These are phyloP conservation scores for Candida sakaeoensis DNA, from an alignment of 805 yeast species.

Conservation along the genomic window DNA sequence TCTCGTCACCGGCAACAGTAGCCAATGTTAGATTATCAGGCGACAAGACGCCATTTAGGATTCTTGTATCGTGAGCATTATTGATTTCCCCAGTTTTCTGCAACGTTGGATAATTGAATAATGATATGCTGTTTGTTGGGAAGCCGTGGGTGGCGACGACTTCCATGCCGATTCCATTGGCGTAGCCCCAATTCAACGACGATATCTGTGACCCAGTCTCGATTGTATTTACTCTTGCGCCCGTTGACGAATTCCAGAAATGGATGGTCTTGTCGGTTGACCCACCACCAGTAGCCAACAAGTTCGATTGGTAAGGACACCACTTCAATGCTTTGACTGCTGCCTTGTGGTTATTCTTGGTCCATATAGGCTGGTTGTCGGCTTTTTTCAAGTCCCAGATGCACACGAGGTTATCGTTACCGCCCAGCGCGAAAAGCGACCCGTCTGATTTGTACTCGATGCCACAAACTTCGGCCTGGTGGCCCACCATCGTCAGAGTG, in stretches of 20 bases:
- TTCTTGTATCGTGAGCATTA: conserved; percentile 87
- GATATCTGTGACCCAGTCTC: conserved; percentile 94
- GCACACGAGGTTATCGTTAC: conserved; percentile 89
- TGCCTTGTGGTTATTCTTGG: conserved; percentile 79
- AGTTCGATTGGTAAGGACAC: conserved; percentile 82
- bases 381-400: conserved; percentile 83
- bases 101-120: conserved; percentile 82
- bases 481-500: conserved; percentile 52
- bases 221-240: conserved; percentile 78
- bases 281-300: conserved; percentile 97
- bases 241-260: conserved; percentile 94
- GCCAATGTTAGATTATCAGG: conserved; percentile 91
- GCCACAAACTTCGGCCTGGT: conserved; percentile 90
- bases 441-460: conserved; percentile 84
- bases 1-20: conserved; percentile 95
- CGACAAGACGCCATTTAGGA: conserved; percentile 75
- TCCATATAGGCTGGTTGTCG: conserved; percentile 58
- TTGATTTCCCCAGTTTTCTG: conserved; percentile 83
- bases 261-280: conserved; percentile 83
- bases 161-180: conserved; percentile 70
- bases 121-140: conserved; percentile 78
- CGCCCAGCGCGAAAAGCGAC: conserved; percentile 82
- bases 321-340: conserved; percentile 95
- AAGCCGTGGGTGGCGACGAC: conserved; percentile 92
- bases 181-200: conserved; percentile 88